These are phyloP conservation scores for Panaeolus cyanescens DNA, from an alignment of 768 basidiomycete genomes.

Conservation along the genomic window DNA sequence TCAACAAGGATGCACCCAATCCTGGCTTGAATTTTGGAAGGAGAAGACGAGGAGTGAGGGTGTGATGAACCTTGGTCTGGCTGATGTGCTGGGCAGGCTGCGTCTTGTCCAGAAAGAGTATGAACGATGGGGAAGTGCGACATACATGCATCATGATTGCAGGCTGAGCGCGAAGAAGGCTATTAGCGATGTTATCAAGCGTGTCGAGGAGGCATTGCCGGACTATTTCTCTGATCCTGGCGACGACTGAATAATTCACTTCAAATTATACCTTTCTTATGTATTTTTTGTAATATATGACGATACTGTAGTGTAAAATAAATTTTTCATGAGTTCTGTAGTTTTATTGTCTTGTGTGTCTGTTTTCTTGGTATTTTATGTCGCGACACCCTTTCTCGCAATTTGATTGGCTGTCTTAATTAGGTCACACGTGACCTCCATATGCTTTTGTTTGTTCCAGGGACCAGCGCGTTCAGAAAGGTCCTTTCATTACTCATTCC, in stretches of 20 bases:
- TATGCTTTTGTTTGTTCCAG: constrained; percentile 2
- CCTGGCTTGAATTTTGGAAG: constrained; percentile 81
- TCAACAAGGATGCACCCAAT: constrained; percentile 69
- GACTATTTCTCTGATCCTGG: constrained; percentile 57
- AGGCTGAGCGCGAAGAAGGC: constrained; percentile 56
- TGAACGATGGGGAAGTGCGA: constrained; percentile 68
- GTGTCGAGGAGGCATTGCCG: constrained; percentile 58
- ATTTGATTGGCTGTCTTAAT: neutral
- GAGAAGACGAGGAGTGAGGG: constrained; percentile 67
- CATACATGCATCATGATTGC: constrained; percentile 83
- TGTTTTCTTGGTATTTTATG: neutral
- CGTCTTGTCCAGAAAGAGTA: constrained; percentile 66
- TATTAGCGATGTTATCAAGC: constrained; percentile 56
- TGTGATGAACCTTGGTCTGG: constrained; percentile 58
- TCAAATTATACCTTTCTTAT: too few species aligned
- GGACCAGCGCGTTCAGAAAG: neutral
- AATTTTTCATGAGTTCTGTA: neutral
- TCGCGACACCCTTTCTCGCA: neutral
- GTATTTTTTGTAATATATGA: neutral
- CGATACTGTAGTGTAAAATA: neutral
- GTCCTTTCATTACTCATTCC: neutral
- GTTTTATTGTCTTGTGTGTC: neutral
- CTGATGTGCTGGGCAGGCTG: constrained; percentile 70
- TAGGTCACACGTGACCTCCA: neutral
- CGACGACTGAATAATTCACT: neutral